Evolutionary conservation across 2,329 filamentous ascomycete genomes (phyloP).

Genomic region (Curvularia sp.): DNA sequence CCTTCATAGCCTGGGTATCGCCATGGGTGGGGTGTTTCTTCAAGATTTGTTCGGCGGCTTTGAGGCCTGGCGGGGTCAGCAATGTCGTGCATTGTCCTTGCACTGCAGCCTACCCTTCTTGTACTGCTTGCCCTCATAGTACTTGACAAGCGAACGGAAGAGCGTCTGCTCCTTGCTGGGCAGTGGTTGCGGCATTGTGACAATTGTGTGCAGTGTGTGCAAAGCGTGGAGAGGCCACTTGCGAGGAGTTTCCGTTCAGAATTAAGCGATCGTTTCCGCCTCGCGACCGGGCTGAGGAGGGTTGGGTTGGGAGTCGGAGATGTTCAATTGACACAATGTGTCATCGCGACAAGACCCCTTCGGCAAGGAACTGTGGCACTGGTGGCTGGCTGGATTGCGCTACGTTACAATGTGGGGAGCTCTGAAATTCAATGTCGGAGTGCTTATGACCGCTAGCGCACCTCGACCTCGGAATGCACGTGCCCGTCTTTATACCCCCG

Average conservation of each 20-base stretch:
- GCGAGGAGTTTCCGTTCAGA: slow-evolving; percentile 24
- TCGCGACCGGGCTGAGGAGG: slow-evolving; percentile 1
- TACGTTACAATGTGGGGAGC: slow-evolving; percentile 44
- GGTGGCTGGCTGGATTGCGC: slow-evolving; percentile 25
- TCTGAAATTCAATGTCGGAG: slow-evolving; percentile 41
- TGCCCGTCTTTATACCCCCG: slow-evolving; percentile 20
- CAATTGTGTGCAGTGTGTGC: slow-evolving; percentile 18
- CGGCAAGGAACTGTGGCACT: slow-evolving; percentile 11
- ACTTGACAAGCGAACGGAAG: slow-evolving; percentile 92
- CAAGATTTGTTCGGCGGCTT: slow-evolving; percentile 94
- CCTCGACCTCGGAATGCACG: slow-evolving; percentile 24
- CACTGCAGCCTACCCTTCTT: slow-evolving; percentile 69
- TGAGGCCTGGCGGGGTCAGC: slow-evolving; percentile 69
- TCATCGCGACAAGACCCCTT: slow-evolving; percentile 20
- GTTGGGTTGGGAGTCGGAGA: slow-evolving; percentile 6
- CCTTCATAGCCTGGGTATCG: slow-evolving; percentile 99
- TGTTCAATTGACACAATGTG: slow-evolving; percentile 14
- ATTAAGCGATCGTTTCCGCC: slow-evolving; percentile 11
- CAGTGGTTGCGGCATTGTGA: slow-evolving; percentile 73
- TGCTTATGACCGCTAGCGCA: slow-evolving; percentile 32
- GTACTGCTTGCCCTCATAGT: slow-evolving; percentile 98
- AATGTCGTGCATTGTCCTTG: slow-evolving; percentile 14
- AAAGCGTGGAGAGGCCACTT: slow-evolving; percentile 20
- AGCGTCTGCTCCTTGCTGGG: slow-evolving; percentile 90
- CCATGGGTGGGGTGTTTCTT: slow-evolving; percentile 95